Conservation (phyloP, 768 basidiomycete genomes). For the Trametes punicea region DNA sequence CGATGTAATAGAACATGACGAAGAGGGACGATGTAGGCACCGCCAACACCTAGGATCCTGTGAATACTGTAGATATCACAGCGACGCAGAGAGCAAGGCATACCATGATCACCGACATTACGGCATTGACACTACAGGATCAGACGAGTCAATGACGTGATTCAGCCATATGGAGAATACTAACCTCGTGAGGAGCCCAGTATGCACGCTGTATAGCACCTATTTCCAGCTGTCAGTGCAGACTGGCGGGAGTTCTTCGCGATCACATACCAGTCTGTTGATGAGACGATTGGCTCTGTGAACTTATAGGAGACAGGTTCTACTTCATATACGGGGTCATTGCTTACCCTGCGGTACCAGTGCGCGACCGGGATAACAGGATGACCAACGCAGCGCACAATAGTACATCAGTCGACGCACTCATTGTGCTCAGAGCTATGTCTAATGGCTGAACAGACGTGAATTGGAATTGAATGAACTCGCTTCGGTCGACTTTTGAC, state of each 20-base stretch:
- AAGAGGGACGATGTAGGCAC: constrained; percentile 1
- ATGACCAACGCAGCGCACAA: constrained; percentile 5
- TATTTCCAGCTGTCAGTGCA: too few species aligned
- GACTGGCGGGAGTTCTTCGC: too few species aligned
- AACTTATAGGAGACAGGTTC: not conserved
- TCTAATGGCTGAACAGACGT: not conserved
- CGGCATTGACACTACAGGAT: not conserved
- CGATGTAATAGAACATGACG: constrained; percentile 12
- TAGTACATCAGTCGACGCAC: constrained; percentile 1
- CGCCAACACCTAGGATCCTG: not conserved
- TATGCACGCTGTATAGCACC: constrained; percentile 9
- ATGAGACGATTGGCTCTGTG: constrained; percentile 3
- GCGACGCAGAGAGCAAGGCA: not conserved
- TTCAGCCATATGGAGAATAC: not conserved
- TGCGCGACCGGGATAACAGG: not conserved
- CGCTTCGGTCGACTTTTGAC: not conserved
- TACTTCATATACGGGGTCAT: too few species aligned
- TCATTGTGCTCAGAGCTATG: not conserved
- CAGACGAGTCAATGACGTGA: too few species aligned
- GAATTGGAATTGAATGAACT: too few species aligned
- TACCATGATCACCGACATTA: constrained; percentile 5
- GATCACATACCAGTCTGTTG: constrained; percentile 1
- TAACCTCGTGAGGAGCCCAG: constrained; percentile 3
- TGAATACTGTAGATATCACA: not conserved
- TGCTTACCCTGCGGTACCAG: not conserved